phyloP scores from a whole-genome alignment of 192 early-diverging fungal species.

The Coemansia sp. region DNA sequence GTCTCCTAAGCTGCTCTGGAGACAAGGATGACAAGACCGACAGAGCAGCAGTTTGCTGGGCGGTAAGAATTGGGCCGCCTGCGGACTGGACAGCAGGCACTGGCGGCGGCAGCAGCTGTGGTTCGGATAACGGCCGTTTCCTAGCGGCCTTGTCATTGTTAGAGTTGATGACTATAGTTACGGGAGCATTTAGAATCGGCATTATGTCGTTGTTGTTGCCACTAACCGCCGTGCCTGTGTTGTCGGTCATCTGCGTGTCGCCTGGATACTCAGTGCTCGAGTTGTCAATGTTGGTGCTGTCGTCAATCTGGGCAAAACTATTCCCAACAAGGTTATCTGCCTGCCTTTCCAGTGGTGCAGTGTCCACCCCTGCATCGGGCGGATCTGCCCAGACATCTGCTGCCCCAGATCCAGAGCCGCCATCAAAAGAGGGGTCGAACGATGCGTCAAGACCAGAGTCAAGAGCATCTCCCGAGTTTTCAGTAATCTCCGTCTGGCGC shows the following conservation, averaged over 20 bases:
- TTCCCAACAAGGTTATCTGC: constrained; percentile 40
- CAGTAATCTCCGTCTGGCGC: neutral
- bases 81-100: neutral
- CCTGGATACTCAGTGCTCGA: constrained; percentile 35
- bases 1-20: neutral
- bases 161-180: constrained; percentile 47
- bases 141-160: constrained; percentile 1
- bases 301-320: constrained; percentile 36
- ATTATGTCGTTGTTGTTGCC: constrained; percentile 51
- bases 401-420: neutral
- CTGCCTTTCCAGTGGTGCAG: neutral
- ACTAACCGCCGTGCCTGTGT: constrained; percentile 46
- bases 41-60: neutral
- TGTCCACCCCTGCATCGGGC: neutral
- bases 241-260: constrained; percentile 40
- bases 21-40: neutral
- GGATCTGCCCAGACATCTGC: neutral
- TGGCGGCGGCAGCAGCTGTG: neutral
- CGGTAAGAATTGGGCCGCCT: neutral
- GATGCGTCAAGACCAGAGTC: neutral
- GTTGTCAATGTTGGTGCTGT: constrained; percentile 29
- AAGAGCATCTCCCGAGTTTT: neutral
- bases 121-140: neutral
- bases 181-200: constrained; percentile 54
- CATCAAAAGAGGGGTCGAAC: neutral